Conservation (phyloP, 768 basidiomycete genomes). For the Cyclocybe aegerita region DNA sequence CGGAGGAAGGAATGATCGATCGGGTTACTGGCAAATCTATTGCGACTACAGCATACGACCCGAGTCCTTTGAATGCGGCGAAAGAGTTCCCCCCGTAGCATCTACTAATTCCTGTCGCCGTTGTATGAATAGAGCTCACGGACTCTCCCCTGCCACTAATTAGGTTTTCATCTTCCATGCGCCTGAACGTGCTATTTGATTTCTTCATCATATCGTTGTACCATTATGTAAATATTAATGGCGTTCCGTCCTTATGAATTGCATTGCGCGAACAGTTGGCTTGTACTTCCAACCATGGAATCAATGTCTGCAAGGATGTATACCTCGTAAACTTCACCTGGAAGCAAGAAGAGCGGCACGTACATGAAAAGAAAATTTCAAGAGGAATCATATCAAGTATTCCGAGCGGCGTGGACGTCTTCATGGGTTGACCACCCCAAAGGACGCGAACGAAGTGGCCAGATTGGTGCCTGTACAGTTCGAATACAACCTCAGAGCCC, state of each 20-base stretch:
- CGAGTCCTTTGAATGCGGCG: neutral
- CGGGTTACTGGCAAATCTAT: constrained; percentile 14
- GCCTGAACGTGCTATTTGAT: too few relatives aligned
- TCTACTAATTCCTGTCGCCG: neutral
- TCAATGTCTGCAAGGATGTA: constrained; percentile 35
- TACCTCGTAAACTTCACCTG: too few relatives aligned
- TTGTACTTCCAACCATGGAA: constrained; percentile 33
- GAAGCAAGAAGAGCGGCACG: too few relatives aligned
- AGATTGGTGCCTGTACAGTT: constrained; percentile 32
- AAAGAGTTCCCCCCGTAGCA: neutral
- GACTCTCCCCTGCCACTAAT: too few relatives aligned
- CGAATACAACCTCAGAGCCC: constrained; percentile 52
- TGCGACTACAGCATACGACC: neutral
- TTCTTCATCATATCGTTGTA: neutral
- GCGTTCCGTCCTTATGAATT: constrained; percentile 11
- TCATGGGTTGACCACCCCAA: constrained; percentile 50
- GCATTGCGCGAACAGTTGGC: constrained; percentile 31
- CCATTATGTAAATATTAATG: neutral
- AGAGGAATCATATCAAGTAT: constrained; percentile 45
- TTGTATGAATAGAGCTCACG: neutral
- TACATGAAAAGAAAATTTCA: constrained; percentile 41
- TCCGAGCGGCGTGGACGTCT: constrained; percentile 47
- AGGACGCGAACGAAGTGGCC: constrained; percentile 43
- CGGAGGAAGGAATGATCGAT: constrained; percentile 15
- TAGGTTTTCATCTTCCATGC: too few relatives aligned